phyloP scores from a whole-genome alignment of 306 rosid species.

The Corylus heterophylla region DNA sequence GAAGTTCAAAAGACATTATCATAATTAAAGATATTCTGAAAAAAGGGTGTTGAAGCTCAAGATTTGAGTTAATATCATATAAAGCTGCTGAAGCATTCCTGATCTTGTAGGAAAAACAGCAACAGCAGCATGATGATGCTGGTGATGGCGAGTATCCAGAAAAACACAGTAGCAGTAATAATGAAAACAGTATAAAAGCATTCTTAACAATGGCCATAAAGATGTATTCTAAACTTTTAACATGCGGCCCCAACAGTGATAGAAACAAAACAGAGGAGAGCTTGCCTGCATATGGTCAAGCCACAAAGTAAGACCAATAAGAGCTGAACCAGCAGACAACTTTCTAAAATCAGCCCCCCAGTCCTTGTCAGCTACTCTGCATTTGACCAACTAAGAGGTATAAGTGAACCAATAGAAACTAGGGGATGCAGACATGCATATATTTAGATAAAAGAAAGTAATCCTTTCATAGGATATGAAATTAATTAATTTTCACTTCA shows the following conservation, averaged over 20 bases:
- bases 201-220: neutral
- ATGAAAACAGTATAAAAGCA: neutral
- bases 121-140: neutral
- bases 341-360: slow-evolving; percentile 99
- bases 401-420: slow-evolving; percentile 24
- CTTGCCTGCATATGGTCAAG: slow-evolving; percentile 96
- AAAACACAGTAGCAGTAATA: neutral
- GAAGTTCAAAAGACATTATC: neutral
- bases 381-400: slow-evolving; percentile 23
- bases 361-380: slow-evolving; percentile 88
- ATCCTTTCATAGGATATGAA: neutral
- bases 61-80: neutral
- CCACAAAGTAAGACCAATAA: slow-evolving; percentile 97
- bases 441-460: neutral
- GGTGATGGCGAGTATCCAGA: neutral
- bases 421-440: neutral
- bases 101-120: neutral
- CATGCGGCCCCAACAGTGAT: neutral
- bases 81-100: neutral
- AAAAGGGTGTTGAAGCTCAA: neutral
- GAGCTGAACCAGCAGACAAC: slow-evolving; percentile 91
- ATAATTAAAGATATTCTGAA: neutral
- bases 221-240: slow-evolving; percentile 1
- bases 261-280: slow-evolving; percentile 4
- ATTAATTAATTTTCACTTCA: neutral